Conservation (phyloP, 345 rosid species). For the Arabidopsis thaliana region TAIR10.1 NC_003071.7:11363501-11364000, state of each 20-base stretch:
- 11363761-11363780: neutral
- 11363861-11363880: neutral
- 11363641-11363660: neutral
- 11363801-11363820: neutral
- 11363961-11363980: neutral
- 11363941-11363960: neutral
- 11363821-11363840: neutral
- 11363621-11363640: neutral
- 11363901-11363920: neutral
- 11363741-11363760: neutral
- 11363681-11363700: neutral
- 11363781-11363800: neutral
- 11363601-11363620: neutral
- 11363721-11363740: neutral
- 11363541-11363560: neutral
- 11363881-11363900: neutral
- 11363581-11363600: neutral
- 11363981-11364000: neutral
- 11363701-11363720: neutral
- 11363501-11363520: constrained; percentile 46
- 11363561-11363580: neutral
- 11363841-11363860: neutral
- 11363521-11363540: constrained; percentile 52
- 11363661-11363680: neutral
- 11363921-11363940: neutral